A percentile compares a stretch with the other conserved stretches of the same genome.
Conservation (phyloP, 1,284 basidiomycete genomes). For the Trichosporon inkin region DNA sequence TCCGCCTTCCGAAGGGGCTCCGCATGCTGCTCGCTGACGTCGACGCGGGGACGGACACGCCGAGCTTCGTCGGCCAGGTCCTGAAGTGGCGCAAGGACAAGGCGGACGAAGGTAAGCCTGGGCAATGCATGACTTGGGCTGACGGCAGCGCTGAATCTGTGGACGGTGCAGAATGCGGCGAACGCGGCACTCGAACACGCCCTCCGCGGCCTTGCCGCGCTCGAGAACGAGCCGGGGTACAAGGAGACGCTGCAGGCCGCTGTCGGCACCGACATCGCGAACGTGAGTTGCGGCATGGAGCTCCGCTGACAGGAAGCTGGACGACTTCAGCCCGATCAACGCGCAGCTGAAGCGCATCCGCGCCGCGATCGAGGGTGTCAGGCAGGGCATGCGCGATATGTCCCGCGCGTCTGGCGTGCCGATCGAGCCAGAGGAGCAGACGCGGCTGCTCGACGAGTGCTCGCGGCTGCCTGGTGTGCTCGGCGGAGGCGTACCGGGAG, state of each 20-base stretch:
- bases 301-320: background rate
- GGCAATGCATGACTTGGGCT: background rate
- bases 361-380: conserved; percentile 60
- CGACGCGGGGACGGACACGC: conserved; percentile 88
- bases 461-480: conserved; percentile 74
- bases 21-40: conserved; percentile 86
- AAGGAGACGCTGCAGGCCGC: conserved; percentile 23
- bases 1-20: conserved; percentile 73
- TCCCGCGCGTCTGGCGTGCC: conserved; percentile 73
- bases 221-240: conserved; percentile 43
- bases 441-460: conserved; percentile 76
- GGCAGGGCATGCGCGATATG: conserved; percentile 80
- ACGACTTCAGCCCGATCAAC: conserved; percentile 3
- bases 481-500: conserved; percentile 93
- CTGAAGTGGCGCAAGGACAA: conserved; percentile 74
- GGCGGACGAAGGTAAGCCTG: conserved; percentile 56
- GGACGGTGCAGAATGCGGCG: conserved; percentile 61
- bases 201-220: conserved; percentile 33
- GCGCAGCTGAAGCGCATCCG: conserved; percentile 6
- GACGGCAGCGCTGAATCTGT: conserved; percentile 60
- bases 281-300: conserved; percentile 26
- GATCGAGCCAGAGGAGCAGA: conserved; percentile 89
- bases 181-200: conserved; percentile 40
- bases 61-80: conserved; percentile 82
- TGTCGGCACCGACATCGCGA: conserved; percentile 15